Base-by-base conservation (phyloP, 257 asterid species). In the Nicotiana tomentosiformis region DNA sequence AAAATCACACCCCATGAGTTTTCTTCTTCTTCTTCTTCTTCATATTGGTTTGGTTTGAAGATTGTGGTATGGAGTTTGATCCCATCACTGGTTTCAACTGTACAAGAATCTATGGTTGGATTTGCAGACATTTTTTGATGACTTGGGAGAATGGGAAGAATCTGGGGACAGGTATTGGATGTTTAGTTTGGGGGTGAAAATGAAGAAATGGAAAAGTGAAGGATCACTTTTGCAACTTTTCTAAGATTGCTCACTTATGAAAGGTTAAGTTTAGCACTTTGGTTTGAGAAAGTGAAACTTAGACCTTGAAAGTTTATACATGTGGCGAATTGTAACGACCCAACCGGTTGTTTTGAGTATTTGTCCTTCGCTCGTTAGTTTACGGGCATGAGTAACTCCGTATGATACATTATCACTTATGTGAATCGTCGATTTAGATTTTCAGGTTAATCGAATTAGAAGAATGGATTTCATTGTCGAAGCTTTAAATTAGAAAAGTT, bases 31-130 rank as follows among this genome's bases (percentile, higher is more conserved):
- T 66, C 70, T 0, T 23, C 26, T 23, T 23, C 26, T 0, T 83
- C 70, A 39, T 64, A 70, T 55, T 32, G 82, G 39, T 74, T 68
- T 29, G 87, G 87, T 5, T 72, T 78, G 88, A 90, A 91, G 77
- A 91, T 85, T 58, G 76, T 78, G 1, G 90, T 30, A 57, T 91
- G 80, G 55, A 91, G 88, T 15, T 84, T 87, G 46, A 79, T 83
- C 11, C 91, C 93, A 57, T 90, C 91, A 64, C 86, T 90, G 18
- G 91, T 88, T 55, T 91, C 95, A 20, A 88, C 82, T 51, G 90
- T 90, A 77, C 83, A 83, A 89, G 80, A 84, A 32, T 90, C 85
- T 12, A 88, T 68, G 4, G 37, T 51, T 57, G 77, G 69, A 20
- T 74, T 76, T 15, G 18, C 2, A 3, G 83, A 65, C 89, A 81